Conservation (phyloP, 768 basidiomycete genomes). For the Crepidotus variabilis region DNA sequence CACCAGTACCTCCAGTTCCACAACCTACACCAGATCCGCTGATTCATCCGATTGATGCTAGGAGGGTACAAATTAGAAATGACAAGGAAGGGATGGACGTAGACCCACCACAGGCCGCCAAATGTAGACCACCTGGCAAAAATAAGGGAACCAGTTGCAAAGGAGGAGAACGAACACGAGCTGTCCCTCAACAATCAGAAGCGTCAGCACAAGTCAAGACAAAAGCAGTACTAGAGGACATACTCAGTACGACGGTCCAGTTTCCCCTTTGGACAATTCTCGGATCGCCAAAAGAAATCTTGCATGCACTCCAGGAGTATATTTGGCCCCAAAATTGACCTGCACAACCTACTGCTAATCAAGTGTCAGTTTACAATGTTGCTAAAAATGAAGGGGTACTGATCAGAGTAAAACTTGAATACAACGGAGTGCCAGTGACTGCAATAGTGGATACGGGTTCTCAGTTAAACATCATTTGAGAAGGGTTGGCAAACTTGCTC, state of each 20-base stretch:
- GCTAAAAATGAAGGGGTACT: not conserved
- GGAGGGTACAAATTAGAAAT: not conserved
- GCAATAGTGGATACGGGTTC: too few species aligned
- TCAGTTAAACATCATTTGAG: too few species aligned
- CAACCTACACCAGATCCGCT: too few species aligned
- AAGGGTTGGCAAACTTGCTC: slow-evolving; percentile 6
- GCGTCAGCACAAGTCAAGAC: slow-evolving; percentile 7
- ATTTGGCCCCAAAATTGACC: not conserved
- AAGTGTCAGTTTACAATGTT: not conserved
- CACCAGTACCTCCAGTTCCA: not conserved
- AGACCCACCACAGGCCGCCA: not conserved
- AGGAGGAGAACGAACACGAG: not conserved
- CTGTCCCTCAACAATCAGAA: slow-evolving; percentile 7
- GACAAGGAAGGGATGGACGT: not conserved
- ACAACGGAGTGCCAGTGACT: slow-evolving; percentile 7
- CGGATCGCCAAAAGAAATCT: slow-evolving; percentile 7
- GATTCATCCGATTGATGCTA: not conserved
- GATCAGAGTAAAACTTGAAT: slow-evolving; percentile 12
- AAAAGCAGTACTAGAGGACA: slow-evolving; percentile 1
- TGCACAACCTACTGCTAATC: not conserved
- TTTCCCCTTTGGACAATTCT: slow-evolving; percentile 4
- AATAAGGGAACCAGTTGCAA: not conserved
- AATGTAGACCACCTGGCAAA: not conserved
- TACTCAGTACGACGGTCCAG: slow-evolving; percentile 2
- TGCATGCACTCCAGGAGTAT: too few species aligned